These are phyloP conservation scores for Chytriomyces confervae DNA, from an alignment of 192 early-diverging fungal species.

Conservation along the genomic window DNA sequence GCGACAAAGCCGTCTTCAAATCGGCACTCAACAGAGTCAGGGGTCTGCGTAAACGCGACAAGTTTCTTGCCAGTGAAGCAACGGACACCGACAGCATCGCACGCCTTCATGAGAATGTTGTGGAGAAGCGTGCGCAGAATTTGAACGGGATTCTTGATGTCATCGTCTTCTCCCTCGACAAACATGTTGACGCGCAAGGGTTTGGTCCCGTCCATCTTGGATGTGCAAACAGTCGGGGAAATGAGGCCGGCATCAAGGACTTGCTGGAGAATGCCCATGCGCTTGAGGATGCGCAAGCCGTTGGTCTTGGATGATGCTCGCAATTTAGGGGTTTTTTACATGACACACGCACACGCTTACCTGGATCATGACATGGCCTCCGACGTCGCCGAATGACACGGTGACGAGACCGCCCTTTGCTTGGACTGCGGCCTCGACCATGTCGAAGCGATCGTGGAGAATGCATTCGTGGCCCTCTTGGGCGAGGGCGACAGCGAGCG, in stretches of 20 bases:
- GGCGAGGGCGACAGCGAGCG: neutral
- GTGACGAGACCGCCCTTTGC: neutral
- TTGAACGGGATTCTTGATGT: constrained; percentile 3
- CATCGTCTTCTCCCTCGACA: neutral
- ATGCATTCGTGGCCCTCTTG: neutral
- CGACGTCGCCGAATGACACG: constrained; percentile 5
- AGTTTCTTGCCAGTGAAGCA: constrained; percentile 14
- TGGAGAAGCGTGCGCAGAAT: constrained; percentile 13
- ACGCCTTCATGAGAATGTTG: neutral
- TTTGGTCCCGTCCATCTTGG: no score
- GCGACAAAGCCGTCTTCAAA: constrained; percentile 13
- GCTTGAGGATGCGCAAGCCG: neutral
- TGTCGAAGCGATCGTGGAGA: neutral
- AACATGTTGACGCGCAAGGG: no score
- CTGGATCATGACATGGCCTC: neutral
- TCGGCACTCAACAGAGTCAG: neutral
- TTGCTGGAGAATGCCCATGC: neutral
- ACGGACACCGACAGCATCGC: neutral
- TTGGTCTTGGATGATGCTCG: neutral
- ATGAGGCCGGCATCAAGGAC: neutral
- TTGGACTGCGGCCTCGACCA: neutral
- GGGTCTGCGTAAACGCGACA: neutral
- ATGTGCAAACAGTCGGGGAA: neutral
- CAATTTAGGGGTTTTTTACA: no score
- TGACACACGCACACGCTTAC: no score